Evolutionary conservation across 805 yeast genomes (phyloP), one percentile per base, ranked within the genome.

Genomic region (Komagataella phaffii): DNA sequence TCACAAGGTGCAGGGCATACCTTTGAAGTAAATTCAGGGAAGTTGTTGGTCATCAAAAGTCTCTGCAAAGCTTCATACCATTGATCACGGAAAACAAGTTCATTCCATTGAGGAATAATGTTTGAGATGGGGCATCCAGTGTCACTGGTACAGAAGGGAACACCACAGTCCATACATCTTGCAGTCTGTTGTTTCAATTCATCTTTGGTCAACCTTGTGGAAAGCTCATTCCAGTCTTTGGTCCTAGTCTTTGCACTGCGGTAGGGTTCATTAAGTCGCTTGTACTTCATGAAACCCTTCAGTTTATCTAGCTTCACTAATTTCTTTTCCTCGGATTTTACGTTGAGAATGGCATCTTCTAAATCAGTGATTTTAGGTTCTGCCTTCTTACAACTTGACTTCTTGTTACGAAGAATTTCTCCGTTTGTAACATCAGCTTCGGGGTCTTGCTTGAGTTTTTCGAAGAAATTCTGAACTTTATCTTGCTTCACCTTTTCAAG

Each of bases 1-100:
- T 90, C 95, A 74, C 99, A 91, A 57, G 99, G 99, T 55, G 98
- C 98, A 19, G 99, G 99, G 72, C 99, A 91, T 56, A 91, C 91
- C 71, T 97, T 82, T 55, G 97, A 96, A 54, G 98, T 91, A 64
- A 93, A 91, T 71, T 93, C 98, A 19, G 98, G 98, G 85, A 93
- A 91, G 72, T 93, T 91, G 74, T 91, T 91, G 55, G 99, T 93
- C 90, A 89, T 91, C 65, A 87, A 71, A 65, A 91, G 76, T 60
- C 96, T 79, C 65, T 89, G 91, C 61, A 89, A 75, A 17, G 99
- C 99, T 61, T 88, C 90, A 62, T 75, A 81, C 98, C 98, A 91
- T 64, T 91, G 81, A 68, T 88, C 91, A 68, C 89, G 80, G 80
- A 89, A 91, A 17, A 91, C 96, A 59, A 93, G 78, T 66, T 90